Base-by-base conservation (phyloP, 2,329 filamentous ascomycete species). In the Phialophora tarda region DNA sequence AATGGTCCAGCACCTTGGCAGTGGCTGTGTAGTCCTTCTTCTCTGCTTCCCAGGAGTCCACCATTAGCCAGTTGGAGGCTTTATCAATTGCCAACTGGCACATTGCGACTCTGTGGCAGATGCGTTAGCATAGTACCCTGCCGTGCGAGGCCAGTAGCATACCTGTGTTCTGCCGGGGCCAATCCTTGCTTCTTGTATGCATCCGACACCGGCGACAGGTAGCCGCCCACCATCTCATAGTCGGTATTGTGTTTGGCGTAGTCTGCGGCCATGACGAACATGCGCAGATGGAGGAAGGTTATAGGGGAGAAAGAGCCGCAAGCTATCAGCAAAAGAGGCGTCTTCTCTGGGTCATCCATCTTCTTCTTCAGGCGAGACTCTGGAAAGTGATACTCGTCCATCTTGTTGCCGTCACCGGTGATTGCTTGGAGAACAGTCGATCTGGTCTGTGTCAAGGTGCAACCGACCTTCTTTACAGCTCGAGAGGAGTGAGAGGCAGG, bases 11-110 rank as follows among this genome's bases (percentile, higher is more conserved):
- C 48, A 97, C 93, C 73, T 90, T 86, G 47, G 93, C 94, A 0
- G 94, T 98, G 17, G 93, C 92, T 69, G 92, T 89, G 76, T 97
- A 98, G 71, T 91, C 85, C 74, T 89, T 86, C 79, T 96, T 88
- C 73, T 90, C 82, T n/a, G 92, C 91, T 82, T 97, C 93, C 89
- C 91, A 96, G 0, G 91, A 88, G 76, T 96, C 92, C 54, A 95
- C 91, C 88, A 92, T 92, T 67, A 96, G 83, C 89, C 91, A 93
- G 73, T 88, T 87, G 59, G 89, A 89, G 59, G 91, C 89, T 72
- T 90, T 85, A 72, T 88, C 86, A 26, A 92, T 89, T 7, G 92
- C 93, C 44, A 96, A 83, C 73, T 91, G 86, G 78, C 92, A 96
- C 93, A 97, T 97, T 69, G 89, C 88, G 70, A 95, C 85, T 72